These are phyloP conservation scores for Wickerhamiella hasegawae DNA, from an alignment of 805 yeast species.

Conservation along the genomic window DNA sequence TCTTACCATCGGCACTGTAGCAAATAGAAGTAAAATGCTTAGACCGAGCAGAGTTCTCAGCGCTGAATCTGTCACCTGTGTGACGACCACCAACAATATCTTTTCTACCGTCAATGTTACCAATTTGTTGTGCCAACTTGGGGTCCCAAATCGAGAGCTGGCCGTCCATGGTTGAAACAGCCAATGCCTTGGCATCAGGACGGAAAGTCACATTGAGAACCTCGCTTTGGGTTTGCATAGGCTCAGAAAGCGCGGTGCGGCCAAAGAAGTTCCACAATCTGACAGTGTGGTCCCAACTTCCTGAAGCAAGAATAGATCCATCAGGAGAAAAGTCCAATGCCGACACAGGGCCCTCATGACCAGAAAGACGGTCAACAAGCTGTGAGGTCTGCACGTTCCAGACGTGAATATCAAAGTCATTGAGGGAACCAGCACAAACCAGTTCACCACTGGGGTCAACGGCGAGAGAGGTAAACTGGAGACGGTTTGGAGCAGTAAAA, in stretches of 20 bases:
- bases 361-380: slow-evolving; percentile 68
- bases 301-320: slow-evolving; percentile 60
- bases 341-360: slow-evolving; percentile 93
- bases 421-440: slow-evolving; percentile 86
- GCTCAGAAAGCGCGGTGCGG: slow-evolving; percentile 77
- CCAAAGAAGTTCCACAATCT: slow-evolving; percentile 88
- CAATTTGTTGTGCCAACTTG: slow-evolving; percentile 63
- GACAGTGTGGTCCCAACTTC: slow-evolving; percentile 93
- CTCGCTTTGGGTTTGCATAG: slow-evolving; percentile 71
- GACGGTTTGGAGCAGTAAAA: slow-evolving; percentile 76
- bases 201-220: slow-evolving; percentile 69
- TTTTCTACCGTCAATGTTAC: slow-evolving; percentile 68
- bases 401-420: slow-evolving; percentile 77
- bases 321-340: slow-evolving; percentile 79
- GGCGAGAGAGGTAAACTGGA: slow-evolving; percentile 77
- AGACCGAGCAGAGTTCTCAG: slow-evolving; percentile 69
- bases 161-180: slow-evolving; percentile 81
- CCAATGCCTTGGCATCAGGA: slow-evolving; percentile 85
- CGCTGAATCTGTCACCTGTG: slow-evolving; percentile 62
- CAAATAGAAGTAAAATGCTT: slow-evolving; percentile 66
- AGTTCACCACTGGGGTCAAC: slow-evolving; percentile 97
- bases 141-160: slow-evolving; percentile 72
- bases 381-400: slow-evolving; percentile 98
- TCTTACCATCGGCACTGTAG: slow-evolving; percentile 80
- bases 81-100: slow-evolving; percentile 76